These are phyloP conservation scores for Cyberlindnera bimundalis DNA, from an alignment of 805 yeast species.

Conservation along the genomic window DNA sequence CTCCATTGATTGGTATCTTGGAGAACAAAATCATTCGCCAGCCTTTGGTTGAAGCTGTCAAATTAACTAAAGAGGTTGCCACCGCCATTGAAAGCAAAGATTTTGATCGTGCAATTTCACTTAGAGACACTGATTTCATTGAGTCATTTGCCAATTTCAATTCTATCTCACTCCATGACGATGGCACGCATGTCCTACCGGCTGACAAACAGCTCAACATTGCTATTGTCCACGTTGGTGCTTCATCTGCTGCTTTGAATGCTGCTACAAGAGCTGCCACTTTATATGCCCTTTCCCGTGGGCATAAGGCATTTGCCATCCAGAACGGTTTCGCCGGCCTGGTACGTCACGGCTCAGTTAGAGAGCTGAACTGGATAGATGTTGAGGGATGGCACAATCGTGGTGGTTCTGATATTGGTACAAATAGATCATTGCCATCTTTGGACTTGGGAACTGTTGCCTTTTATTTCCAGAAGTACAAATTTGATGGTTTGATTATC, in stretches of 20 bases:
- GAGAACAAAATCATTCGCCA: slow-evolving; percentile 85
- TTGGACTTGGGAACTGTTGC: slow-evolving; percentile 87
- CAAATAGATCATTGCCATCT: slow-evolving; percentile 82
- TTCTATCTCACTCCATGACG: slow-evolving; percentile 65
- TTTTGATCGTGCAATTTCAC: slow-evolving; percentile 80
- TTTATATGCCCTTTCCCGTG: slow-evolving; percentile 52
- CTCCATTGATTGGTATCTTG: slow-evolving; percentile 88
- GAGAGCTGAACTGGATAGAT: slow-evolving; percentile 74
- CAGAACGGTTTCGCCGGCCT: slow-evolving; percentile 93
- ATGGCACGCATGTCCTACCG: slow-evolving; percentile 59
- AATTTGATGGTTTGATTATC: slow-evolving; percentile 83
- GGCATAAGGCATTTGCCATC: slow-evolving; percentile 88
- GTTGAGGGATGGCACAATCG: slow-evolving; percentile 83
- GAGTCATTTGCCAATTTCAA: slow-evolving; percentile 73
- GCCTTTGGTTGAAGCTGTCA: slow-evolving; percentile 88
- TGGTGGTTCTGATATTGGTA: slow-evolving; percentile 98
- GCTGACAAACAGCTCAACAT: slow-evolving; percentile 60
- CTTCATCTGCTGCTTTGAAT: slow-evolving; percentile 96
- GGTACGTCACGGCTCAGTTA: slow-evolving; percentile 81
- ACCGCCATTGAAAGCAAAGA: slow-evolving; percentile 74
- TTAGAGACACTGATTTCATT: slow-evolving; percentile 84
- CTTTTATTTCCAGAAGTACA: slow-evolving; percentile 83
- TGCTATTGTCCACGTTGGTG: slow-evolving; percentile 91
- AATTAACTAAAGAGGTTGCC: slow-evolving; percentile 85
- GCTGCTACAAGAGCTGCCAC: slow-evolving; percentile 6